Evolutionary conservation across 2,329 filamentous ascomycete species (phyloP), one percentile per base, ranked within the genome.

Genomic region (Aspergillus puulaauensis): DNA sequence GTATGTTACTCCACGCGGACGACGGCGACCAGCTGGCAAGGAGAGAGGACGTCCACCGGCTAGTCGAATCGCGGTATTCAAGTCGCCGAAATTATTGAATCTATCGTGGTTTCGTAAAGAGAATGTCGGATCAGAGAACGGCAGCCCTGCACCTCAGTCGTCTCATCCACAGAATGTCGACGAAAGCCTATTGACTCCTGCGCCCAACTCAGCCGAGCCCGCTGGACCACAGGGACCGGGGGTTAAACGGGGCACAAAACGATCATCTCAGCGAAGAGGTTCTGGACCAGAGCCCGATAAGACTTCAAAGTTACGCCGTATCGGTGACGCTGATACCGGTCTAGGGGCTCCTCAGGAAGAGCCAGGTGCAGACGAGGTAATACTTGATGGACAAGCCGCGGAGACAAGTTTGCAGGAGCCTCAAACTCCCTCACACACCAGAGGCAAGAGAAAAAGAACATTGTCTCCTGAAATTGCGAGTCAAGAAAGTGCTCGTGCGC

Each of bases 51-150:
- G 75, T 8, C 74, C 75, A 39, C 66, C 66, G 35, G 69, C 65
- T 52, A 76, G 74, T 44, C 69, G 72, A n/a, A 66, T 78, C 50
- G 75, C 72, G 3, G 66, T 77, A 4, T 75, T 78, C 57, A 77
- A 72, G 61, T 73, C 70, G 0, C 52, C 69, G 6, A 69, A 66
- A 24, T 47, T 77, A 23, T 49, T 56, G 24, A 62, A 69, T 15
- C 51, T 79, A 11, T 66, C 71, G 11, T 77, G 75, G 75, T 77
- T 77, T 11, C 53, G 64, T 21, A 62, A 63, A n/a, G 35, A 56
- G n/a, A 17, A 31, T 21, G 11, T 54, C 47, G 35, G 15, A 15
- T 5, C 21, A 21, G 47, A 58, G 17, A 56, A 62, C 21, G 54
- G 14, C 3, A 17, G 6, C 11, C n/a, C 19, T 19, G 47, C 9